Conservation (phyloP, 768 basidiomycete species). For the Calocybe gangraenosa region DNA sequence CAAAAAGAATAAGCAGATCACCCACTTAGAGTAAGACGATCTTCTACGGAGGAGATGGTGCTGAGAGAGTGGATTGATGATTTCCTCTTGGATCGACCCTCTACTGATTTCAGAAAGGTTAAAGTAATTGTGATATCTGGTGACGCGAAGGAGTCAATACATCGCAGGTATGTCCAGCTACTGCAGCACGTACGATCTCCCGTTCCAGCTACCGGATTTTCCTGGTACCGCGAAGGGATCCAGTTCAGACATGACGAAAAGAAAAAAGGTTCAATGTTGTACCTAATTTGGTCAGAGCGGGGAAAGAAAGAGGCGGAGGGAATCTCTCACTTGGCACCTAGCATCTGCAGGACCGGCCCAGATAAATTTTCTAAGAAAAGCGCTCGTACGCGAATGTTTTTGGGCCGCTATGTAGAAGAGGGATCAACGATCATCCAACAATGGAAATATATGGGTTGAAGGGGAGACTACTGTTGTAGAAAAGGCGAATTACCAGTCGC, state of each 20-base stretch:
- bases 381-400: slow-evolving; percentile 39
- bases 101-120: slow-evolving; percentile 47
- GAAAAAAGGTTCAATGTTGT: slow-evolving; percentile 62
- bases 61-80: slow-evolving; percentile 4
- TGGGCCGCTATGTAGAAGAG: slow-evolving; percentile 24
- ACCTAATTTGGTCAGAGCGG: slow-evolving; percentile 26
- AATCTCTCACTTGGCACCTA: slow-evolving; percentile 46
- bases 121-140: slow-evolving; percentile 56
- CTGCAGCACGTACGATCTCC: slow-evolving; percentile 48
- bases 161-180: too few species aligned
- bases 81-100: slow-evolving; percentile 15
- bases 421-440: not conserved
- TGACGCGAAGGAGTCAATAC: not conserved
- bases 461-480: too few species aligned
- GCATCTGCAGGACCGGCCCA: slow-evolving; percentile 53
- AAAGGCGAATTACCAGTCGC: too few species aligned
- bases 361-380: slow-evolving; percentile 52
- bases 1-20: not conserved
- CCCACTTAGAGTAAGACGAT: slow-evolving; percentile 15
- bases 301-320: not conserved
- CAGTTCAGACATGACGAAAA: slow-evolving; percentile 62
- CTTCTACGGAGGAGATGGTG: slow-evolving; percentile 12
- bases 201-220: slow-evolving; percentile 30
- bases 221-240: slow-evolving; percentile 66
- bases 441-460: too few species aligned